A percentile compares a stretch with the other conserved stretches of the same genome.
Conservation (phyloP, 371 early-diverging fungal species). For the Encephalitozoon hellem region DNA sequence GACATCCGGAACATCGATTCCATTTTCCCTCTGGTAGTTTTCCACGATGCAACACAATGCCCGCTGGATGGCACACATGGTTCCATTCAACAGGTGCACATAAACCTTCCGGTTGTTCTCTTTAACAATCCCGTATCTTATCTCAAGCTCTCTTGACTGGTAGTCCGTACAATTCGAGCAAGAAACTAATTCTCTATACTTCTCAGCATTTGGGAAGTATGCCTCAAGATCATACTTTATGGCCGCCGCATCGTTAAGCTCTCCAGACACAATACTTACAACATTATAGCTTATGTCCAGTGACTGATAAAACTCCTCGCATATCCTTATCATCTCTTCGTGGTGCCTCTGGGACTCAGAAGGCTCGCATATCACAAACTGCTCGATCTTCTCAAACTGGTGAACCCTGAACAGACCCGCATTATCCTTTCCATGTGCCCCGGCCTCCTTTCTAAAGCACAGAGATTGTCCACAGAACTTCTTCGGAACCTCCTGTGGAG, state of each 20-base stretch:
- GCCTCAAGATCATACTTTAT: constrained; percentile 99
- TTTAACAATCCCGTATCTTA: constrained; percentile 89
- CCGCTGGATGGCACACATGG: constrained; percentile 90
- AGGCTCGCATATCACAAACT: constrained; percentile 88
- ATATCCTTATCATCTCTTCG: constrained; percentile 81
- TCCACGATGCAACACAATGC: constrained; percentile 92
- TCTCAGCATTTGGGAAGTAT: constrained; percentile 85
- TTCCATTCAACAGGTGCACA: constrained; percentile 95
- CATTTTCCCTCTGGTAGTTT: constrained; percentile 81
- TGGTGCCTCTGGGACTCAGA: constrained; percentile 92
- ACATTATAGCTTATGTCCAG: constrained; percentile 79
- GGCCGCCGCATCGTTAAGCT: constrained; percentile 95
- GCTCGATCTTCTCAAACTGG: constrained; percentile 99
- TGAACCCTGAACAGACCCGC: constrained; percentile 99
- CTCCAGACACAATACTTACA: constrained; percentile 87
- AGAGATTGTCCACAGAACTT: constrained; percentile 88
- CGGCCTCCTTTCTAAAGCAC: constrained; percentile 99
- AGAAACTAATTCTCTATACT: constrained; percentile 93
- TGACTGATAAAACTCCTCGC: constrained; percentile 89
- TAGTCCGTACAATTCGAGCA: constrained; percentile 99
- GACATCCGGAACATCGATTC: constrained; percentile 64
- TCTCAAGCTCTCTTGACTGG: constrained; percentile 83
- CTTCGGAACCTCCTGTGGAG: constrained; percentile 43
- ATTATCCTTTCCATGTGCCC: constrained; percentile 95
- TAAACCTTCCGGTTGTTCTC: constrained; percentile 70